These are phyloP conservation scores for Boletus pseudo-olivaceus DNA, from an alignment of 768 basidiomycete genomes.

Conservation along the genomic window DNA sequence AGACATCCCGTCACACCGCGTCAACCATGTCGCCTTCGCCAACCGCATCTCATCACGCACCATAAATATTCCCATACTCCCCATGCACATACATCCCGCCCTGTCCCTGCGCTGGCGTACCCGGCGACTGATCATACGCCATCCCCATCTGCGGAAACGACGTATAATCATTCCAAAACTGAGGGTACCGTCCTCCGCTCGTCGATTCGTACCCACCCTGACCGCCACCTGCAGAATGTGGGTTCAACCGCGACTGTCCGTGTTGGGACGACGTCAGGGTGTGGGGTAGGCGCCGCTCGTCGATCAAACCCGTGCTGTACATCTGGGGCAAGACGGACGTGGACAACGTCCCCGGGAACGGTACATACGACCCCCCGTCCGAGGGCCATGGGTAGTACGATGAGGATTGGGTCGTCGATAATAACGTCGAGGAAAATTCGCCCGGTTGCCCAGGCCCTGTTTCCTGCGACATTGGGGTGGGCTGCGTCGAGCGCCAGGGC, in stretches of 20 bases:
- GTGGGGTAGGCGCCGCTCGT: conserved; percentile 38
- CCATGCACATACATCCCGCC: conserved; percentile 23
- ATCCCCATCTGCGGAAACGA: conserved; percentile 48
- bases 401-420: conserved; percentile 13
- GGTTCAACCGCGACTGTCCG: conserved; percentile 13
- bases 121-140: conserved; percentile 30
- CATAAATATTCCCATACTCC: conserved; percentile 27
- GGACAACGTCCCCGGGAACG: conserved; percentile 48
- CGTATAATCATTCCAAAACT: conserved; percentile 56
- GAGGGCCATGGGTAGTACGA: conserved; percentile 48
- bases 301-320: conserved; percentile 69
- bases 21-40: not conserved
- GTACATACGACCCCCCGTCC: conserved; percentile 32
- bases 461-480: conserved; percentile 3
- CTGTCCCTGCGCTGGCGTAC: conserved; percentile 13
- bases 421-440: conserved; percentile 5
- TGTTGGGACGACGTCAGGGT: conserved; percentile 16
- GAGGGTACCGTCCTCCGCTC: conserved; percentile 39
- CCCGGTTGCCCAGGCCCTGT: conserved; percentile 5
- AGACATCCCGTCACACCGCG: not conserved
- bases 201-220: conserved; percentile 21
- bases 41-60: conserved; percentile 14
- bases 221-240: conserved; percentile 10
- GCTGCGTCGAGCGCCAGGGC: conserved; percentile 31
- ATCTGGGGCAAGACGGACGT: conserved; percentile 73